phyloP scores from a whole-genome alignment of 176 grass and related monocot genomes.

The Oryza coarctata region DNA sequence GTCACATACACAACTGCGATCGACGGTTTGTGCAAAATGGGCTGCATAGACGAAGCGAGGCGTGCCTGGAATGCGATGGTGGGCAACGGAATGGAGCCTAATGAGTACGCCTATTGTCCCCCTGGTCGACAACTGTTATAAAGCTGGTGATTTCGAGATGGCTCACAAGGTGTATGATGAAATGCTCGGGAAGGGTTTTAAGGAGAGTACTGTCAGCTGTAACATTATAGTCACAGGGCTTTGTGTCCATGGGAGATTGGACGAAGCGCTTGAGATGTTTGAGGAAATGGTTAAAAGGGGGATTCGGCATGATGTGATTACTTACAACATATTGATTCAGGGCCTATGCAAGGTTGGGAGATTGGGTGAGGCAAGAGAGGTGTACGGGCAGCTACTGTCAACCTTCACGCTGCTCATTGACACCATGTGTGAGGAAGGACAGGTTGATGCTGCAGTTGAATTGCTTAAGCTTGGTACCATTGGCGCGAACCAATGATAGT shows the following conservation, averaged over 20 bases:
- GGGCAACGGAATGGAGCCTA: slow-evolving; percentile 51
- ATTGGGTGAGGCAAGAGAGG: slow-evolving; percentile 37
- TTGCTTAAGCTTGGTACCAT: slow-evolving; percentile 65
- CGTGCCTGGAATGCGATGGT: slow-evolving; percentile 71
- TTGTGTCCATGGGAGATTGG: slow-evolving; percentile 46
- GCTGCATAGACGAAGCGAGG: slow-evolving; percentile 34
- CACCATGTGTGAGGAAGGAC: slow-evolving; percentile 56
- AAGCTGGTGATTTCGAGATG: slow-evolving; percentile 55
- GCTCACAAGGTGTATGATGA: slow-evolving; percentile 61
- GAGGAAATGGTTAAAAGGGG: slow-evolving; percentile 64
- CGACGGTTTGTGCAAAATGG: slow-evolving; percentile 53
- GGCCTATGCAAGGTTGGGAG: slow-evolving; percentile 65
- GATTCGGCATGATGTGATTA: slow-evolving; percentile 55
- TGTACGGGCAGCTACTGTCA: slow-evolving; percentile 40
- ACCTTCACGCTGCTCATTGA: slow-evolving; percentile 69
- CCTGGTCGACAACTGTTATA: slow-evolving; percentile 42
- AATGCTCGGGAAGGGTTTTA: slow-evolving; percentile 66
- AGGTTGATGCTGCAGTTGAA: slow-evolving; percentile 52
- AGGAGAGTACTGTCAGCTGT: slow-evolving; percentile 59
- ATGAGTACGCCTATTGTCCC: slow-evolving; percentile 62
- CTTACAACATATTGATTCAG: slow-evolving; percentile 72
- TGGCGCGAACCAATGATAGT: slow-evolving; percentile 55
- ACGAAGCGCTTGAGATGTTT: slow-evolving; percentile 52
- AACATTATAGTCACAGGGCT: slow-evolving; percentile 59
- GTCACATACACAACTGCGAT: slow-evolving; percentile 55